Percentiles rank a stretch among this genome's conserved stretches.
Evolutionary conservation across 805 yeast genomes (phyloP).

Genomic region (Lipomyces oligophaga): DNA sequence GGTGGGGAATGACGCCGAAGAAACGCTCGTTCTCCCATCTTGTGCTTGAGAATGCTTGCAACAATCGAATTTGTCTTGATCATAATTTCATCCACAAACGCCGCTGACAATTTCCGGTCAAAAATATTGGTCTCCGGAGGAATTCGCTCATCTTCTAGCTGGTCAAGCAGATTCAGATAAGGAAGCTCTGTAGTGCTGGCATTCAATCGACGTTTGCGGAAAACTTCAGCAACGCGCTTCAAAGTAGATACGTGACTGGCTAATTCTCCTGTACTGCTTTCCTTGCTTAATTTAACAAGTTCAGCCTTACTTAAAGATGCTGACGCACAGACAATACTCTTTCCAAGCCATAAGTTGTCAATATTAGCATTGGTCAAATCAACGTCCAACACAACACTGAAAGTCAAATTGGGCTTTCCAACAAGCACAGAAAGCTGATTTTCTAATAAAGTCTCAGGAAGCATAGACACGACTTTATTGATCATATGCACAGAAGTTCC

Average conservation of each 20-base stretch:
- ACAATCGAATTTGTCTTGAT: constrained; percentile 79
- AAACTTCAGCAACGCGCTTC: constrained; percentile 53
- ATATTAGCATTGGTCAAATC: constrained; percentile 69
- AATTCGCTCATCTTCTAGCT: constrained; percentile 79
- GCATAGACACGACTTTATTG: constrained; percentile 62
- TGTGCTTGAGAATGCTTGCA: constrained; percentile 73
- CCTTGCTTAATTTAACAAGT: constrained; percentile 33
- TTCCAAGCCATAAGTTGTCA: constrained; percentile 72
- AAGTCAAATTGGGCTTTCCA: constrained; percentile 57
- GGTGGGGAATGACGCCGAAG: constrained; percentile 88
- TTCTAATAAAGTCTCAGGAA: constrained; percentile 63
- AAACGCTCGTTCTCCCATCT: constrained; percentile 74
- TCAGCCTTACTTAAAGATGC: constrained; percentile 52
- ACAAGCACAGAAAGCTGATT: constrained; percentile 55
- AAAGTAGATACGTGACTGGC: constrained; percentile 1
- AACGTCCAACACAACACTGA: constrained; percentile 77
- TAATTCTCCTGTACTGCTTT: background rate
- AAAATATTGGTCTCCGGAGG: constrained; percentile 69
- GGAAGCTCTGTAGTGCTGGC: constrained; percentile 44
- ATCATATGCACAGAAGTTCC: constrained; percentile 86
- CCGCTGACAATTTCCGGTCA: constrained; percentile 53
- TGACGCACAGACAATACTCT: constrained; percentile 63
- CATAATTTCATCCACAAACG: constrained; percentile 68
- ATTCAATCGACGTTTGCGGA: constrained; percentile 64
- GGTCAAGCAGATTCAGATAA: constrained; percentile 64